Evolutionary conservation across 2,329 filamentous ascomycete genomes (phyloP).

Genomic region (Sclerotinia glacialis): DNA sequence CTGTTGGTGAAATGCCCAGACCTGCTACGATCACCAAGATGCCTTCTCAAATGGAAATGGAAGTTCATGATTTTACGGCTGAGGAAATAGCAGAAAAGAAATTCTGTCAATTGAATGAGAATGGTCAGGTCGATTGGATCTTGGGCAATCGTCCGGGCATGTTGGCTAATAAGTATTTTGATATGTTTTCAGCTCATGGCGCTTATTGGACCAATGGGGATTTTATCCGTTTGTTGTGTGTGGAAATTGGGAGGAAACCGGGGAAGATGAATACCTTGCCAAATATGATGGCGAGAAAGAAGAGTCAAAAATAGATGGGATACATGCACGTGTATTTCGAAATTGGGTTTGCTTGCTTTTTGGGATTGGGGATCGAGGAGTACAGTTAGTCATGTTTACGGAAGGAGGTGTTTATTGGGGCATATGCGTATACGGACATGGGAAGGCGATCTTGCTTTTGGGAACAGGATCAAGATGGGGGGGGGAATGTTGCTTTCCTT

Average conservation of each 20-base stretch:
- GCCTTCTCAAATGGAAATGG: constrained; percentile 75
- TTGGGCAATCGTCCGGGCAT: constrained; percentile 80
- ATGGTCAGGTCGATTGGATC: constrained; percentile 92
- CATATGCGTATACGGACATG: background rate
- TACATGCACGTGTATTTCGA: background rate
- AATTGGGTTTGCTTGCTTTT: background rate
- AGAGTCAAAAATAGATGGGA: constrained; percentile 28
- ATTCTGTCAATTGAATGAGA: constrained; percentile 86
- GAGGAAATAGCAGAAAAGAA: constrained; percentile 91
- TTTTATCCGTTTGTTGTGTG: constrained; percentile 84
- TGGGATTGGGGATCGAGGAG: background rate
- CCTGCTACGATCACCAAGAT: constrained; percentile 45
- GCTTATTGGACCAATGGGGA: constrained; percentile 89
- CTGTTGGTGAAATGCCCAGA: constrained; percentile 41
- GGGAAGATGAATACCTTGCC: constrained; percentile 61
- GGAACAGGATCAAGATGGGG: background rate
- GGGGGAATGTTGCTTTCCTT: background rate
- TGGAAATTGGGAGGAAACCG: constrained; percentile 75
- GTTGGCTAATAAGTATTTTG: constrained; percentile 91
- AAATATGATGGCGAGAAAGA: constrained; percentile 58
- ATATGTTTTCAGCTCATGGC: constrained; percentile 93
- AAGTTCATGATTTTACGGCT: constrained; percentile 89
- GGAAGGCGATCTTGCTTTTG: background rate
- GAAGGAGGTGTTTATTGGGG: constrained; percentile 6
- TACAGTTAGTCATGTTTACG: background rate